Percentiles rank a stretch among this genome's conserved stretches.
phyloP scores from a whole-genome alignment of 495 filamentous ascomycete genomes.

The Pyrenula massariospora region DNA sequence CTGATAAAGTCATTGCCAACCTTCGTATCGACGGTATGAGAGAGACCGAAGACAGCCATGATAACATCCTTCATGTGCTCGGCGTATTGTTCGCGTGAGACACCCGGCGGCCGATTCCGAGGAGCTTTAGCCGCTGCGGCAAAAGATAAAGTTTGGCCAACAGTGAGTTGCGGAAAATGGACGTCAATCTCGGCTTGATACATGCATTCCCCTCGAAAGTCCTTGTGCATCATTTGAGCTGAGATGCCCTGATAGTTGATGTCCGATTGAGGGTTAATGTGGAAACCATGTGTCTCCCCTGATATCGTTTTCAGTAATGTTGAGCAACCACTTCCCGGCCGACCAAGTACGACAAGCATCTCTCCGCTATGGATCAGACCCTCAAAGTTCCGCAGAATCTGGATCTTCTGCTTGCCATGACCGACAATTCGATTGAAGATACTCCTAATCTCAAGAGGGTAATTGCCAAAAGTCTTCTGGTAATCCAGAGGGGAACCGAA shows the following conservation, averaged over 20 bases:
- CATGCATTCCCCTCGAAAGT: constrained; percentile 61
- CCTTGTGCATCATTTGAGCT: constrained; percentile 51
- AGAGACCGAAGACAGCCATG: constrained; percentile 47
- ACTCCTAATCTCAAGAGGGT: constrained; percentile 43
- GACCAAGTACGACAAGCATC: constrained; percentile 70
- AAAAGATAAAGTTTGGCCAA: constrained; percentile 56
- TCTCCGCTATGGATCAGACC: constrained; percentile 65
- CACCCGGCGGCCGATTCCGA: constrained; percentile 26
- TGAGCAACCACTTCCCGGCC: constrained; percentile 60
- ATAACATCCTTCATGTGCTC: constrained; percentile 43
- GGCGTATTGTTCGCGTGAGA: constrained; percentile 27
- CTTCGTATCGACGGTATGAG: constrained; percentile 42
- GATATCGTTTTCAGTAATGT: constrained; percentile 65
- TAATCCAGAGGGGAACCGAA: constrained; percentile 69
- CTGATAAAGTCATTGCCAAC: constrained; percentile 53
- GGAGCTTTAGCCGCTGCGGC: constrained; percentile 43
- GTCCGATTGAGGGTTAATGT: constrained; percentile 43
- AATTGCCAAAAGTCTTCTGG: constrained; percentile 68
- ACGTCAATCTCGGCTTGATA: constrained; percentile 55
- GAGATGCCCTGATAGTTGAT: constrained; percentile 63
- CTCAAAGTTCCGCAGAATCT: constrained; percentile 63
- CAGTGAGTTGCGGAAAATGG: constrained; percentile 55
- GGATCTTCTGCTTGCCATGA: constrained; percentile 42
- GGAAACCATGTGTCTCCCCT: constrained; percentile 63
- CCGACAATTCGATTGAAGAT: constrained; percentile 30